These are phyloP conservation scores for Hypoxylon fragiforme DNA, from an alignment of 495 filamentous ascomycete genomes.

Conservation along the genomic window DNA sequence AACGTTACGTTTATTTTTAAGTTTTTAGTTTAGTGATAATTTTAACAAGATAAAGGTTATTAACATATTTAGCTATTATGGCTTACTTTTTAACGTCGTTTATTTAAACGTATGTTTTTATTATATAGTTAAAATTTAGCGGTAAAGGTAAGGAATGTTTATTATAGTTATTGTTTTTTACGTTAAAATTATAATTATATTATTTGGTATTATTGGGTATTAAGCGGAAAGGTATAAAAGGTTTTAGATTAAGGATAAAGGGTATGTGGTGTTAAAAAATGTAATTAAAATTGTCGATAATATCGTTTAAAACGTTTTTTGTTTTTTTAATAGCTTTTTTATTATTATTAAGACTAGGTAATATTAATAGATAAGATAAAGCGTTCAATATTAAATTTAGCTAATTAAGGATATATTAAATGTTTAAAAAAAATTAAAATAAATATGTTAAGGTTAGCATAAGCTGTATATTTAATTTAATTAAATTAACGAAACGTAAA, in stretches of 20 bases:
- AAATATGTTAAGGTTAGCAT: neutral
- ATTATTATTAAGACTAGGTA: neutral
- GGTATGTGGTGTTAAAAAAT: too few relatives aligned
- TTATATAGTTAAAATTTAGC: too few relatives aligned
- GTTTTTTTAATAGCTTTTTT: neutral
- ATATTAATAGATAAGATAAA: neutral
- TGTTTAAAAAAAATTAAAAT: neutral
- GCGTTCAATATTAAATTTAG: neutral
- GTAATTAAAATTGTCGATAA: neutral
- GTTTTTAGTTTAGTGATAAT: neutral
- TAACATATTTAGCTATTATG: too few relatives aligned
- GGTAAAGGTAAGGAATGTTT: too few relatives aligned
- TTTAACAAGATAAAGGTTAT: too few relatives aligned
- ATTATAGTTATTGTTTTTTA: too few relatives aligned
- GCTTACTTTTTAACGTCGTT: too few relatives aligned
- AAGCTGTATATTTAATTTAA: neutral
- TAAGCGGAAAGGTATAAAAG: too few relatives aligned
- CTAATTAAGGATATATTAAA: neutral
- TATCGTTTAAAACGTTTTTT: neutral
- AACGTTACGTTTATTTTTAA: neutral
- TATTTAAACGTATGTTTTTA: too few relatives aligned
- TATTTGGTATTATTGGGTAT: too few relatives aligned
- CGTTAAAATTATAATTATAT: too few relatives aligned
- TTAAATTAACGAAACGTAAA: neutral
- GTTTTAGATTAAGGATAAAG: too few relatives aligned